phyloP scores from a whole-genome alignment of 441 rosid genomes.

The Raphanus hybrid region DNA sequence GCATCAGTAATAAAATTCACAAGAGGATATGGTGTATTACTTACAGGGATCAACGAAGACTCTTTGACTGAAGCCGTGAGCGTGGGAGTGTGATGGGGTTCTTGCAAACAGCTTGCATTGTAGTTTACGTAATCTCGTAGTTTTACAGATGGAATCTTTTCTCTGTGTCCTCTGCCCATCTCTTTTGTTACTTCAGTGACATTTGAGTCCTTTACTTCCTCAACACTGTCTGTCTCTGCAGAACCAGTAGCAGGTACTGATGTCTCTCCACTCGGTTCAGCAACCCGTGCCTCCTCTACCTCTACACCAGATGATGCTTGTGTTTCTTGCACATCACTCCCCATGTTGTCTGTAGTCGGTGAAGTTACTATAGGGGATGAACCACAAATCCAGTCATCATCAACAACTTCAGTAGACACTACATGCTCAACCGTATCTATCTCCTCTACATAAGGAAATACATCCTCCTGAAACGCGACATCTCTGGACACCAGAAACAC shows the following conservation, averaged over 20 bases:
- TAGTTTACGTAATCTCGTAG: background rate
- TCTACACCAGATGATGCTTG: no score
- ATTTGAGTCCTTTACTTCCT: no score
- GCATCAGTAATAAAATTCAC: background rate
- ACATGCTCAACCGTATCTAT: background rate
- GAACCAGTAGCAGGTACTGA: no score
- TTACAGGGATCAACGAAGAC: background rate
- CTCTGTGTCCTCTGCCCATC: background rate
- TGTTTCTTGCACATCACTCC: background rate
- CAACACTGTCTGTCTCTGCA: no score
- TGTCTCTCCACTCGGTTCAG: no score
- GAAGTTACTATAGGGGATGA: background rate
- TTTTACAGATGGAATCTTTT: background rate
- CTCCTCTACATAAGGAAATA: background rate
- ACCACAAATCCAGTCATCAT: background rate
- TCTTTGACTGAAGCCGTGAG: background rate
- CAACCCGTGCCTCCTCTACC: no score
- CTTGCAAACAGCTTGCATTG: background rate
- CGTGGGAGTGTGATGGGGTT: background rate
- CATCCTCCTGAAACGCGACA: background rate
- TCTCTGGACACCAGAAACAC: no score
- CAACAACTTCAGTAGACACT: background rate
- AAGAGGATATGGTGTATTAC: background rate
- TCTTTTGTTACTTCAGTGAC: no score
- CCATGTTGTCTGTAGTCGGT: background rate